Conservation (phyloP, 768 basidiomycete species). For the Baorangia bicolor region DNA sequence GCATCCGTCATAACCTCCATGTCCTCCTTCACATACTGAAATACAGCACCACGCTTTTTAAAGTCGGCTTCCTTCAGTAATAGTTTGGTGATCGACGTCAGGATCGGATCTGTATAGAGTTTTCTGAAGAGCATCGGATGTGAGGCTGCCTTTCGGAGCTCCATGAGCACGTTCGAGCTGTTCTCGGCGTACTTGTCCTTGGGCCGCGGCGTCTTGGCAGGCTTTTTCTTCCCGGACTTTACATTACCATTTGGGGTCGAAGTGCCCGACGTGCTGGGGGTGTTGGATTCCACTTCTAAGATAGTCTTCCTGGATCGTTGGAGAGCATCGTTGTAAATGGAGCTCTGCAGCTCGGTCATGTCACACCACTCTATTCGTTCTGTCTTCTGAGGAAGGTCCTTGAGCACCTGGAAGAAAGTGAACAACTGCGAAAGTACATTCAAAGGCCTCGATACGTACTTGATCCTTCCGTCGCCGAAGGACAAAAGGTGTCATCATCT, state of each 20-base stretch:
- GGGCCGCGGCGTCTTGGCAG: conserved; percentile 39
- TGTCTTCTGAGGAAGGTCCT: conserved; percentile 88
- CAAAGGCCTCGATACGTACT: conserved; percentile 38
- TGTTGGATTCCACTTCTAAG: conserved; percentile 41
- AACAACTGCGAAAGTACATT: neutral
- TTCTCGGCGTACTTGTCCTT: conserved; percentile 80
- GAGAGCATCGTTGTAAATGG: conserved; percentile 84
- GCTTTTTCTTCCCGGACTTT: conserved; percentile 32
- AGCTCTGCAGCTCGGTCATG: conserved; percentile 79
- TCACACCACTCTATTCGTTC: conserved; percentile 96
- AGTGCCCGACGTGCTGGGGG: conserved; percentile 31
- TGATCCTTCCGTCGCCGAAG: conserved; percentile 96
- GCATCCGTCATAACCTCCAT: conserved; percentile 99
- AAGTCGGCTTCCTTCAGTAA: conserved; percentile 92
- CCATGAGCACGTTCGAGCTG: conserved; percentile 94
- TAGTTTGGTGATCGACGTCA: conserved; percentile 75
- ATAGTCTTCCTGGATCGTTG: conserved; percentile 83
- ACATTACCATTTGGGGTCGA: conserved; percentile 27
- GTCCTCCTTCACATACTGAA: conserved; percentile 91
- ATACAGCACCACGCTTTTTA: conserved; percentile 75
- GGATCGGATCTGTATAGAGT: conserved; percentile 71
- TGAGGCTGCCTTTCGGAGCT: conserved; percentile 91
- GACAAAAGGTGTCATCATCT: conserved; percentile 99
- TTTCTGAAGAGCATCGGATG: conserved; percentile 96
- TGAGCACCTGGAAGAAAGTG: conserved; percentile 61